These are phyloP conservation scores for Syzygium aromaticum DNA, from an alignment of 345 rosid species.

Conservation along the genomic window DNA sequence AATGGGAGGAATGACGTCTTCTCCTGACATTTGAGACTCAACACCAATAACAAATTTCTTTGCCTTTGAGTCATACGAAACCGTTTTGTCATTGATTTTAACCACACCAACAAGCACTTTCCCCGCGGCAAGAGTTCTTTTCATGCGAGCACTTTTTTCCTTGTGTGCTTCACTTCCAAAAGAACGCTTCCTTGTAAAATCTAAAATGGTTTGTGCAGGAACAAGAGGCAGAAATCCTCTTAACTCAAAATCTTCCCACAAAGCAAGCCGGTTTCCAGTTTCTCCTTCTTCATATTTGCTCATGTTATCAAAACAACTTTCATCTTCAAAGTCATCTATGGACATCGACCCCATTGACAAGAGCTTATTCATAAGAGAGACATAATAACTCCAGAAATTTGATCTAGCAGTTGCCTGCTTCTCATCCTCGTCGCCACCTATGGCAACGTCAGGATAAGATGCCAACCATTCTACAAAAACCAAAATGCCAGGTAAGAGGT, in stretches of 20 bases:
- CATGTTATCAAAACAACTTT: slow-evolving; percentile 79
- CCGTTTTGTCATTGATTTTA: slow-evolving; percentile 46
- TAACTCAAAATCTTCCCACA: slow-evolving; percentile 92
- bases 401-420: slow-evolving; percentile 48
- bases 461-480: slow-evolving; percentile 96
- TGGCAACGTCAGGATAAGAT: slow-evolving; percentile 68
- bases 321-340: slow-evolving; percentile 64
- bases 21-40: slow-evolving; percentile 32
- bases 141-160: slow-evolving; percentile 60
- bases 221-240: slow-evolving; percentile 84
- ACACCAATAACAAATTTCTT: slow-evolving; percentile 72
- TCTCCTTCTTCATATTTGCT: slow-evolving; percentile 88
- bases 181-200: slow-evolving; percentile 68
- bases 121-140: slow-evolving; percentile 83
- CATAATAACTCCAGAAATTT: slow-evolving; percentile 62
- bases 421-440: slow-evolving; percentile 61
- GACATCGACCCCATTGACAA: slow-evolving; percentile 35
- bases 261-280: slow-evolving; percentile 77
- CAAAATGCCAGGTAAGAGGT: slow-evolving; percentile 65
- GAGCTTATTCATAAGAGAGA: slow-evolving; percentile 60
- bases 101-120: slow-evolving; percentile 57
- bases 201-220: slow-evolving; percentile 82
- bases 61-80: slow-evolving; percentile 58
- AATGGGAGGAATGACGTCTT: slow-evolving; percentile 14
- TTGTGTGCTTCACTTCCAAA: slow-evolving; percentile 53